phyloP scores from a whole-genome alignment of 768 basidiomycete species.

The Podaxis sp. region DNA sequence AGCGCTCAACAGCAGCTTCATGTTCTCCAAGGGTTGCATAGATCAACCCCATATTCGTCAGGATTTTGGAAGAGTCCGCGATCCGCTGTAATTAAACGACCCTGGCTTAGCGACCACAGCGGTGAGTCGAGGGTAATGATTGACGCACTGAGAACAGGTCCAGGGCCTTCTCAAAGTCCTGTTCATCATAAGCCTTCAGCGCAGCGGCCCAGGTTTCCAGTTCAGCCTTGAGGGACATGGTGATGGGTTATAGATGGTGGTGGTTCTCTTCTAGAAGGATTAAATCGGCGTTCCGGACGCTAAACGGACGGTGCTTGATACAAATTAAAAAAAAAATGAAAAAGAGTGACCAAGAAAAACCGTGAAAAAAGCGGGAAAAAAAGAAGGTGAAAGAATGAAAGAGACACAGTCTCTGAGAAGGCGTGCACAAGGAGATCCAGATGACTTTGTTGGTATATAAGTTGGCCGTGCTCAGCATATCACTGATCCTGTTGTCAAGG shows the following conservation, averaged over 20 bases:
- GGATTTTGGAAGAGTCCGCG: constrained; percentile 85
- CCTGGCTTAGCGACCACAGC: constrained; percentile 4
- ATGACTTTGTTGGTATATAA: constrained; percentile 25
- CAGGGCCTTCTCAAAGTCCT: constrained; percentile 76
- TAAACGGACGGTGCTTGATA: constrained; percentile 19
- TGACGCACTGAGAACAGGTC: constrained; percentile 69
- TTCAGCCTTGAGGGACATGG: constrained; percentile 69
- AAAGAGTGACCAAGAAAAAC: constrained; percentile 23
- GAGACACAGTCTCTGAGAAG: constrained; percentile 48
- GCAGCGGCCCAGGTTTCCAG: constrained; percentile 88
- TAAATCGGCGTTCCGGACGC: constrained; percentile 38
- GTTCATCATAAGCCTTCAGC: constrained; percentile 83
- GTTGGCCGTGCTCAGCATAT: constrained; percentile 18
- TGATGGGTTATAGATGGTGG: constrained; percentile 24
- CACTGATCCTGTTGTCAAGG: constrained; percentile 35
- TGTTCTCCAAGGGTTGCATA: constrained; percentile 91
- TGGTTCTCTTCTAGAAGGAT: constrained; percentile 12
- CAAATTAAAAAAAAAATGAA: constrained; percentile 21
- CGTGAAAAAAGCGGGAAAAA: constrained; percentile 23
- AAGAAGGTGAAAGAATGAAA: constrained; percentile 25
- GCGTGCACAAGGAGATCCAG: constrained; percentile 24
- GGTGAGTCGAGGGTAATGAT: neutral
- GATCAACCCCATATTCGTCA: constrained; percentile 92
- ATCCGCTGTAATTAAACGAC: constrained; percentile 50
- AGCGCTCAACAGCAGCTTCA: constrained; percentile 79